Conservation (phyloP, 106 monocot genomes). For the Agapanthus africanus region DNA sequence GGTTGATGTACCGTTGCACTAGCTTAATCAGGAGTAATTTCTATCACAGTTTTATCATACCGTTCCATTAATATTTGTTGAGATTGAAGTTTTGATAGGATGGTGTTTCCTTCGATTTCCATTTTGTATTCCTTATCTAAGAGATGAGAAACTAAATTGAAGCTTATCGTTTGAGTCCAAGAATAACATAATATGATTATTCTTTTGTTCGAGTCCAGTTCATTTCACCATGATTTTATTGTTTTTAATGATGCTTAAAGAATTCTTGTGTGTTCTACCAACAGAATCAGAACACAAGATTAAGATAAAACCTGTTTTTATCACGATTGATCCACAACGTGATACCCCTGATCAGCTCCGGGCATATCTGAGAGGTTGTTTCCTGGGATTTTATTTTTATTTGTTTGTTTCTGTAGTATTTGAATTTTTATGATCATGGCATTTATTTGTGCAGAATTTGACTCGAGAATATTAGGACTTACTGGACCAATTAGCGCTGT, state of each 20-base stretch:
- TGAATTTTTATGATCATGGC: background rate
- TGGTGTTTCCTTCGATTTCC: background rate
- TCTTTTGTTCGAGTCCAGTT: background rate
- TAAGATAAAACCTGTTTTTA: constrained; percentile 70
- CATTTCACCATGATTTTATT: background rate
- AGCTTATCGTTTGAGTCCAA: no score
- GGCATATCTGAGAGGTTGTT: constrained; percentile 71
- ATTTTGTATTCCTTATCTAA: background rate
- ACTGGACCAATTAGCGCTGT: constrained; percentile 59
- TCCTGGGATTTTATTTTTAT: background rate
- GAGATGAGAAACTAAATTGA: no score
- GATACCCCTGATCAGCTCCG: constrained; percentile 73
- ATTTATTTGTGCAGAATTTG: constrained; percentile 58
- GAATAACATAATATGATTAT: no score
- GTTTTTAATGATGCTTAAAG: background rate
- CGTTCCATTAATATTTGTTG: background rate
- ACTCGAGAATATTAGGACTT: constrained; percentile 78
- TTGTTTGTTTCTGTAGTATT: background rate
- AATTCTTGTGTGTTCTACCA: background rate
- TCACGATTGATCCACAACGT: constrained; percentile 90
- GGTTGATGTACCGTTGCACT: no score
- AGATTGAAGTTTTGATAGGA: background rate
- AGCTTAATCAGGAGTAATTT: no score
- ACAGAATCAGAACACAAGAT: constrained; percentile 56
- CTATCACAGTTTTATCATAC: background rate